Conservation (phyloP, 306 rosid species). For the Begonia peltatifolia region DNA sequence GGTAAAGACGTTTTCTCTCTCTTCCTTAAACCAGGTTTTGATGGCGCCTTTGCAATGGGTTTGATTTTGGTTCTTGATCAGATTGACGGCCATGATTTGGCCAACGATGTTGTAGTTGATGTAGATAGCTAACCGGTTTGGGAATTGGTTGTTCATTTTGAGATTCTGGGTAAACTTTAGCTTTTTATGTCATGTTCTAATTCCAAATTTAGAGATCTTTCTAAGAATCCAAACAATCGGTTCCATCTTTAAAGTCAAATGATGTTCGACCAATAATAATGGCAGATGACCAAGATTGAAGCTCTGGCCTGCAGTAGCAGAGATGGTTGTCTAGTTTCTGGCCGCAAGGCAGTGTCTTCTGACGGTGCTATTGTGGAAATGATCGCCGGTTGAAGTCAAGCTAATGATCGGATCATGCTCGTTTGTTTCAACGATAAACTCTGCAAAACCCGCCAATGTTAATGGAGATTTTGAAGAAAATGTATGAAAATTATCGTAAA, state of each 20-base stretch:
- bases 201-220: no score
- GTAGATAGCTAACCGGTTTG: no score
- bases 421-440: not conserved
- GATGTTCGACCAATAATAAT: no score
- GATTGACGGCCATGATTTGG: conserved; percentile 43
- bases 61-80: conserved; percentile 71
- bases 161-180: no score
- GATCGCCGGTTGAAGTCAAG: conserved; percentile 4
- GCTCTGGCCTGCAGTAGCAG: not conserved
- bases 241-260: no score
- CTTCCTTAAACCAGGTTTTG: conserved; percentile 55
- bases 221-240: no score
- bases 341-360: conserved; percentile 16
- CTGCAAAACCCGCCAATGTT: not conserved
- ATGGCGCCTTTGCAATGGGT: conserved; percentile 82
- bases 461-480: no score
- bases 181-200: no score
- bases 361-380: conserved; percentile 13
- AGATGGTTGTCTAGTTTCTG: conserved; percentile 16
- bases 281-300: no score
- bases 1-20: conserved; percentile 84
- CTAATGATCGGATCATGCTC: conserved; percentile 2
- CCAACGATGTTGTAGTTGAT: not conserved
- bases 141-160: no score
- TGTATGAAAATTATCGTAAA: no score